Percentiles rank a stretch among this genome's conserved stretches.
These are phyloP conservation scores for Chaetomiaceae sp. DNA, from an alignment of 2,329 filamentous ascomycete species.

Conservation along the genomic window DNA sequence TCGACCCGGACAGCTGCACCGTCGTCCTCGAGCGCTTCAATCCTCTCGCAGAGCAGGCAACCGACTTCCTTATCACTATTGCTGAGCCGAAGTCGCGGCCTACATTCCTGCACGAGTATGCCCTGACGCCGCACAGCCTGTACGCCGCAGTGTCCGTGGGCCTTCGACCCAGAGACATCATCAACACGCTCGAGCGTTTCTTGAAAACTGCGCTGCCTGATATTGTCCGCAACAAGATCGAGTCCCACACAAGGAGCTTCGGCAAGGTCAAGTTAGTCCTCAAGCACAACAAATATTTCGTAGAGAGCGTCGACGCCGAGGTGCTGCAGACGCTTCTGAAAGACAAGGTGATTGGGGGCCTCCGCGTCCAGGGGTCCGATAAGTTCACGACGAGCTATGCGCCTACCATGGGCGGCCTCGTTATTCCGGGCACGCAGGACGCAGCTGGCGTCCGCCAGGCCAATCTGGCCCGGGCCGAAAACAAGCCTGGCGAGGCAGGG, in stretches of 20 bases:
- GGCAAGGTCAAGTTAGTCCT: slow-evolving; percentile 94
- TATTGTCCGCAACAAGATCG: slow-evolving; percentile 74
- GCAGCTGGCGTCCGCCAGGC: slow-evolving; percentile 83
- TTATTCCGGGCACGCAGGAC: slow-evolving; percentile 92
- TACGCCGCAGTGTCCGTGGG: slow-evolving; percentile 95
- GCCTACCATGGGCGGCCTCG: slow-evolving; percentile 78
- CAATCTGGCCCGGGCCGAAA: slow-evolving; percentile 34
- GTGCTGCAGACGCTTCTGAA: slow-evolving; percentile 83
- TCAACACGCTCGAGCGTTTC: slow-evolving; percentile 79
- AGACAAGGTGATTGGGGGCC: slow-evolving; percentile 75
- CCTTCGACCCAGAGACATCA: slow-evolving; percentile 83
- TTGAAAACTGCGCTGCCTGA: slow-evolving; percentile 84
- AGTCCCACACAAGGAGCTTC: slow-evolving; percentile 78
- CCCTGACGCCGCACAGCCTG: slow-evolving; percentile 83
- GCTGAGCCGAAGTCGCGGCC: slow-evolving; percentile 89
- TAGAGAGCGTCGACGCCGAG: slow-evolving; percentile 84
- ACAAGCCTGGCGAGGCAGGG: slow-evolving; percentile 42
- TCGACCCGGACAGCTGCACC: slow-evolving; percentile 77
- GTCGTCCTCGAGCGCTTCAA: slow-evolving; percentile 96
- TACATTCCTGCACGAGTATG: slow-evolving; percentile 88
- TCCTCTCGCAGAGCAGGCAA: slow-evolving; percentile 76
- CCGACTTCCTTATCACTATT: slow-evolving; percentile 94
- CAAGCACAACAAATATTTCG: slow-evolving; percentile 89
- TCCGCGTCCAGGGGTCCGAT: slow-evolving; percentile 66
- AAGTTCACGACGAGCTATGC: slow-evolving; percentile 77